phyloP scores from a whole-genome alignment of 2,329 filamentous ascomycete species.

The Phyllosticta capitalensis region DNA sequence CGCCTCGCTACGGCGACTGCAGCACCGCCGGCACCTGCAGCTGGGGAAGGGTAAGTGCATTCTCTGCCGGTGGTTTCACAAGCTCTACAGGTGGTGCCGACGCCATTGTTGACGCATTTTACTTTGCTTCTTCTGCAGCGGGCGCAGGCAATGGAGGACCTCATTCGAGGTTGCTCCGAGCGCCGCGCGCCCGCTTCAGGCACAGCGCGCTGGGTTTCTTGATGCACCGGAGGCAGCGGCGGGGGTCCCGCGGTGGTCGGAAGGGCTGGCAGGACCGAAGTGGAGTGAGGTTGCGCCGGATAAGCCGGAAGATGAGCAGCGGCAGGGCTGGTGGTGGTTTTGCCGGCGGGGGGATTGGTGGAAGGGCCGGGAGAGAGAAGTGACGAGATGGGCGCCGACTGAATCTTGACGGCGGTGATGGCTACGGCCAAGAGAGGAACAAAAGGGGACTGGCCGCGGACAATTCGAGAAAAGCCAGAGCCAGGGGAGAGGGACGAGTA shows the following conservation, averaged over 20 bases:
- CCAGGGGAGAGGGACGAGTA: not conserved
- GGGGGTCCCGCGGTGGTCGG: slow-evolving; percentile 1
- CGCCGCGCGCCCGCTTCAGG: slow-evolving; percentile 12
- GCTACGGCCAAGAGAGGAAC: slow-evolving; percentile 4
- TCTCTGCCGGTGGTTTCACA: slow-evolving; percentile 64
- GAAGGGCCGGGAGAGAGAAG: slow-evolving; percentile 8
- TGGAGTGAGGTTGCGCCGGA: slow-evolving; percentile 1
- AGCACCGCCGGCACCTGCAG: slow-evolving; percentile 21
- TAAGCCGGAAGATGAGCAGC: slow-evolving; percentile 9
- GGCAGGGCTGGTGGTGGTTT: slow-evolving; percentile 6
- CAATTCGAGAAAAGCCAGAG: not conserved
- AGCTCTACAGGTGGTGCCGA: slow-evolving; percentile 61
- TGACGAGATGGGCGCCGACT: slow-evolving; percentile 11
- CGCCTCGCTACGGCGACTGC: slow-evolving; percentile 22
- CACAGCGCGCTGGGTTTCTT: slow-evolving; percentile 1
- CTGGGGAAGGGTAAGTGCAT: slow-evolving; percentile 58
- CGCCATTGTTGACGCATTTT: slow-evolving; percentile 73
- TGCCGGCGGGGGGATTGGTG: slow-evolving; percentile 4
- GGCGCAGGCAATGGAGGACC: slow-evolving; percentile 70
- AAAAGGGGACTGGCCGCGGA: not conserved
- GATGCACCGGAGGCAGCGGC: slow-evolving; percentile 7
- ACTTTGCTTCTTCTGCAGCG: slow-evolving; percentile 73
- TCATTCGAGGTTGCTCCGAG: slow-evolving; percentile 41
- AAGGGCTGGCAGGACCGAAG: slow-evolving; percentile 6
- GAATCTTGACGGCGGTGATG: slow-evolving; percentile 9